Conservation (phyloP, 345 rosid genomes). For the Syzygium aqueum region DNA sequence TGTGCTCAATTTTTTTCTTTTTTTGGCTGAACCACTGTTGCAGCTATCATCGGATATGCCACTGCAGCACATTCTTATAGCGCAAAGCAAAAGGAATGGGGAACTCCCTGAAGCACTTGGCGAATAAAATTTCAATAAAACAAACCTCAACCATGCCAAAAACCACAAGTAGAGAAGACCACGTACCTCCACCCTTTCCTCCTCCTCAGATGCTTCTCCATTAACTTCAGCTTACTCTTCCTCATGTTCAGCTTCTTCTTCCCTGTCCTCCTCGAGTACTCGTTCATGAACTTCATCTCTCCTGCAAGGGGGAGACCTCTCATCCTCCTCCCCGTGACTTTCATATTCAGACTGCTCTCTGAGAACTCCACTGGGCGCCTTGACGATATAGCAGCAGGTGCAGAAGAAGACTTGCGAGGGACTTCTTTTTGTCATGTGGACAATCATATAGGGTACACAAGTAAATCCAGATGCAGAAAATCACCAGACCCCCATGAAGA, state of each 20-base stretch:
- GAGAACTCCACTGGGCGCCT: slow-evolving; percentile 72
- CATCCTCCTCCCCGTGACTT: slow-evolving; percentile 80
- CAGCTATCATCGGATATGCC: no score
- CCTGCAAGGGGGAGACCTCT: slow-evolving; percentile 42
- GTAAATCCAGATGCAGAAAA: background rate
- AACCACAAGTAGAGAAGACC: background rate
- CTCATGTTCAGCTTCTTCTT: slow-evolving; percentile 50
- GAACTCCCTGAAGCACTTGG: no score
- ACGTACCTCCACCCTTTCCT: slow-evolving; percentile 61
- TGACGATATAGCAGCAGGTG: slow-evolving; percentile 43
- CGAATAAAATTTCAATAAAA: no score
- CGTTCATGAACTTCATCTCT: slow-evolving; percentile 65
- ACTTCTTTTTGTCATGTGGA: slow-evolving; percentile 31
- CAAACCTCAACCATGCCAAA: background rate
- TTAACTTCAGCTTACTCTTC: slow-evolving; percentile 42
- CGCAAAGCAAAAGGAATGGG: no score
- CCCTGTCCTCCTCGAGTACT: slow-evolving; percentile 83
- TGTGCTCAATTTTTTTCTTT: no score
- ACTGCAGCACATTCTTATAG: no score
- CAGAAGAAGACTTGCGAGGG: slow-evolving; percentile 41
- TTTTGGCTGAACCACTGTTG: no score
- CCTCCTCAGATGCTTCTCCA: slow-evolving; percentile 56
- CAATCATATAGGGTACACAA: background rate
- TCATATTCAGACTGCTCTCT: slow-evolving; percentile 90
- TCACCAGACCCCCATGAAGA: background rate